A percentile compares a stretch with the other conserved stretches of the same genome.
These are phyloP conservation scores for Triticum turgidum DNA, from an alignment of 176 grass and related monocot genomes.

Conservation along the genomic window DNA sequence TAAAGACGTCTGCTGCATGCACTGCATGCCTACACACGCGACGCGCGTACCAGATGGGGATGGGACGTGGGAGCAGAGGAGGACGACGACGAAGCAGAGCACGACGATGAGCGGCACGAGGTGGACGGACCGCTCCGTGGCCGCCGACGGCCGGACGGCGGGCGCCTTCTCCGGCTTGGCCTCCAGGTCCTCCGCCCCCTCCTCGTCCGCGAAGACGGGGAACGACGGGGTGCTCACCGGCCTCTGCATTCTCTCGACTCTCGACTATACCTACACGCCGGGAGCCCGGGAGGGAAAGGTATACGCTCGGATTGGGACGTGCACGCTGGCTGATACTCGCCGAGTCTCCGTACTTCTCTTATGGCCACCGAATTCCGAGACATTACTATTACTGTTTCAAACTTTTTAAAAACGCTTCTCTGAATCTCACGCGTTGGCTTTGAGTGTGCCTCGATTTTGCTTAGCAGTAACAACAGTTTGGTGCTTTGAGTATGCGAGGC, in stretches of 20 bases:
- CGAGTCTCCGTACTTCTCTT: not conserved
- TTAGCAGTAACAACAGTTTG: not conserved
- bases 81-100: slow-evolving; percentile 47
- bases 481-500: slow-evolving; percentile 23
- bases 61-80: slow-evolving; percentile 41
- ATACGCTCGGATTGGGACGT: not conserved
- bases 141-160: not conserved
- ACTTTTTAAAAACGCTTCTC: not conserved
- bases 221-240: slow-evolving; percentile 45
- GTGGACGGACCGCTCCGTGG: slow-evolving; percentile 32
- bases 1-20: not conserved
- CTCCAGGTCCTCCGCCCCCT: slow-evolving; percentile 12
- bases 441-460: slow-evolving; percentile 8
- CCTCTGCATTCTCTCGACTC: slow-evolving; percentile 36
- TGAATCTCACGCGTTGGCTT: slow-evolving; percentile 19
- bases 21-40: not conserved
- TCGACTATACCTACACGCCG: no score
- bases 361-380: not conserved
- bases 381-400: no score
- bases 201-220: slow-evolving; percentile 31
- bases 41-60: slow-evolving; percentile 13
- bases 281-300: no score
- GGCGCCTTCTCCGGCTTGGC: slow-evolving; percentile 51
- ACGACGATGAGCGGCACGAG: slow-evolving; percentile 38
- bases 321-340: not conserved